Conservation (phyloP, 345 rosid species). For the Lepidium sativum region DNA sequence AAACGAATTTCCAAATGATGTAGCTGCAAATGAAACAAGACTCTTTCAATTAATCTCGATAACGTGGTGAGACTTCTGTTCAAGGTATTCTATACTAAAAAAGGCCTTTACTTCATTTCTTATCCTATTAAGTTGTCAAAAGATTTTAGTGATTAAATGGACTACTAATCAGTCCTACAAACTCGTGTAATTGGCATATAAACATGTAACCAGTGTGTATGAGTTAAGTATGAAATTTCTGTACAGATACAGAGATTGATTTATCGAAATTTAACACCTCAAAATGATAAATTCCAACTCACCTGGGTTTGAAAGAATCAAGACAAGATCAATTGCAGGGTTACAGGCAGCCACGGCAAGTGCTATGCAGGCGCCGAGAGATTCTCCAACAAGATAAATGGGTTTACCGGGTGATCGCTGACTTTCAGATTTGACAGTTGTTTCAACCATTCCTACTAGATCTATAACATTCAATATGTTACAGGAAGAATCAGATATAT, state of each 20-base stretch:
- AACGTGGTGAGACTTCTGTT: slow-evolving; percentile 5
- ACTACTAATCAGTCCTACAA: not conserved
- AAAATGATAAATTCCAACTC: not conserved
- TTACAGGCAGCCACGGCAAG: slow-evolving; percentile 63
- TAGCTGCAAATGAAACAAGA: slow-evolving; percentile 43
- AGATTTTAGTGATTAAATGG: not conserved
- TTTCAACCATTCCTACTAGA: slow-evolving; percentile 51
- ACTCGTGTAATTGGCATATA: not conserved
- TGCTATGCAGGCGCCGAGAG: slow-evolving; percentile 74
- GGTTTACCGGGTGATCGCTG: slow-evolving; percentile 41
- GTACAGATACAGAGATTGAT: not conserved
- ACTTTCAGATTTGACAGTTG: slow-evolving; percentile 36
- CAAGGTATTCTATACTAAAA: not conserved
- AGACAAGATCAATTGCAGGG: slow-evolving; percentile 52
- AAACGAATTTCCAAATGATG: slow-evolving; percentile 55
- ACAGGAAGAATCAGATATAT: not conserved
- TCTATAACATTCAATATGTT: slow-evolving; percentile 30
- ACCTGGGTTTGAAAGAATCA: slow-evolving; percentile 78
- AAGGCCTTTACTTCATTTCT: not conserved
- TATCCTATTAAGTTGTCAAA: not conserved
- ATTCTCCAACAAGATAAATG: slow-evolving; percentile 75
- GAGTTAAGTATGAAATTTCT: not conserved
- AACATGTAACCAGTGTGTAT: not conserved
- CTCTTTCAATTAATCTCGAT: not conserved
- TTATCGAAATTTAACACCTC: not conserved